These are phyloP conservation scores for Trapa bicornis DNA, from an alignment of 345 rosid genomes.

Conservation along the genomic window DNA sequence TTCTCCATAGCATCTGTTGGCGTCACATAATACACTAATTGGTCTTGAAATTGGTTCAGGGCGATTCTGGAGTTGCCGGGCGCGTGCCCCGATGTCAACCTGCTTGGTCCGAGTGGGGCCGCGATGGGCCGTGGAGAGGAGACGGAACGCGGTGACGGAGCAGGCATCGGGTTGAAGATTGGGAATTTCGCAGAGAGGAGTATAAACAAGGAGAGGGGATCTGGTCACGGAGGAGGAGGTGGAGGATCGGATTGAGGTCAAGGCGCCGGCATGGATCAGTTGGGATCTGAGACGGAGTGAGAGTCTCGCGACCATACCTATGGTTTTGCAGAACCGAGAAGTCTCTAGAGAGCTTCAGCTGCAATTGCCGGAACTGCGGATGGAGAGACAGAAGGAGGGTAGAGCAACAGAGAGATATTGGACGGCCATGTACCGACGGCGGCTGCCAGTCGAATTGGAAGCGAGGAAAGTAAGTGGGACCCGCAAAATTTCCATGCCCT, in stretches of 20 bases:
- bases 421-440: too few species aligned
- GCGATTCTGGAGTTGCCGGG: slow-evolving; percentile 90
- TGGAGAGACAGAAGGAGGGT: too few species aligned
- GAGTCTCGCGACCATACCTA: slow-evolving; percentile 41
- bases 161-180: not conserved
- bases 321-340: too few species aligned
- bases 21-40: slow-evolving; percentile 74
- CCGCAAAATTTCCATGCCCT: too few species aligned
- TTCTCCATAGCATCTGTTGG: slow-evolving; percentile 82
- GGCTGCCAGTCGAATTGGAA: too few species aligned
- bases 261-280: slow-evolving; percentile 10
- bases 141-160: slow-evolving; percentile 26
- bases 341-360: too few species aligned
- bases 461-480: too few species aligned
- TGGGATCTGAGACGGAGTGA: slow-evolving; percentile 45
- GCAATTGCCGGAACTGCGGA: too few species aligned
- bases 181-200: slow-evolving; percentile 11
- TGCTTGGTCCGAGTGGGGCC: slow-evolving; percentile 41
- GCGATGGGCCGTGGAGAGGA: slow-evolving; percentile 54
- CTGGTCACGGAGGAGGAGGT: slow-evolving; percentile 10
- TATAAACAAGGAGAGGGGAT: slow-evolving; percentile 20
- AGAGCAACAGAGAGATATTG: too few species aligned
- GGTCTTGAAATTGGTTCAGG: slow-evolving; percentile 76
- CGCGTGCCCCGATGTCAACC: slow-evolving; percentile 68
- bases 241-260: slow-evolving; percentile 14